Evolutionary conservation across 805 yeast genomes (phyloP), one percentile per base, ranked within the genome.

Genomic region (Kodamaea restingae): DNA sequence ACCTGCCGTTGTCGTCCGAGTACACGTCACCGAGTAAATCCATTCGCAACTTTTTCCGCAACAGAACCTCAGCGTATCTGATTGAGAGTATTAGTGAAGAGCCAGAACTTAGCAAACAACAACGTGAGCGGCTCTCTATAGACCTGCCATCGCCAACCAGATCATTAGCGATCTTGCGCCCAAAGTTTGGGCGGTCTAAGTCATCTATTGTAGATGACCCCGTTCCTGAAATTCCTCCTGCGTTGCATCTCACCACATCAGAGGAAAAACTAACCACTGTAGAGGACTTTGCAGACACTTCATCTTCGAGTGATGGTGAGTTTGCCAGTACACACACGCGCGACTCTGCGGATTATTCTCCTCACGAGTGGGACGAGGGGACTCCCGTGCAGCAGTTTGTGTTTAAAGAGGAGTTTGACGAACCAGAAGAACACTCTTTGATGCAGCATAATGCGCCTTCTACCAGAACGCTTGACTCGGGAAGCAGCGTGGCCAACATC

Each of bases 211-310:
- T 20, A 3, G 40, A 38, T n/a, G 40, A 37, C 18, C 14, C 34
- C 7, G 21, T 24, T 3, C 33, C 35, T 7, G 28, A 25, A n/a
- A 25, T 11, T 10, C 28, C 28, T 4, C 14, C 28, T 21, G 7
- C 24, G 4, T 14, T 11, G 24, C 31, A 25, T 11, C 22, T 32
- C 12, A 34, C 24, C 20, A 36, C 33, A 3, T 18, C 21, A 20
- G 44, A 50, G 7, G 41, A 48, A 4, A 48, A 47, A 31, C 54
- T 48, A 18, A 42, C 55, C 22, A 48, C 51, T 4, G 39, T 62
- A 17, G 61, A 55, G 8, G 72, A 66, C 32, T 65, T 67, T 47
- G 72, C 72, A 12, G 73, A 67, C 45, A 58, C 70, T n/a, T 48
- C 58, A 2, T 48, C 56, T 8, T 17, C 21, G 12, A 27, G 31